Evolutionary conservation across 148 eudicot genomes (phyloP), one percentile per base, ranked within the genome.

Genomic region (Agrostemma githago): DNA sequence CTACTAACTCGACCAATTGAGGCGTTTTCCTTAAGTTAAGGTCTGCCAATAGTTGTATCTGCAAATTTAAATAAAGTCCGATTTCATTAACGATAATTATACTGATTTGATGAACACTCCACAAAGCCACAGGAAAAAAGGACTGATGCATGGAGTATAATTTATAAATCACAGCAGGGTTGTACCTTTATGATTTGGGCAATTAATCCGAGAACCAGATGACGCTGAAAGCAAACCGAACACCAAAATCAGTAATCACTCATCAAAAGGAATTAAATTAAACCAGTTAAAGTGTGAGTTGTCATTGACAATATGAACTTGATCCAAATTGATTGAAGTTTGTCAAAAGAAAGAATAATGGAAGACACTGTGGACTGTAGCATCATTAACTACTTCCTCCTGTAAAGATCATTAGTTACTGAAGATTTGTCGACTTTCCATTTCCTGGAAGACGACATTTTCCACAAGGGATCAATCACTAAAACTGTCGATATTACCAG

Each of bases 31-130:
- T 92, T 62, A 96, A 84, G 83, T 96, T 92, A 82, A 96, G 99
- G 79, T 96, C 99, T 12, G 99, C 96, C 83, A 96, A 75, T 65
- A 96, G 89, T 92, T 96, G 99, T 83, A 96, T 96, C 99, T 96
- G 70, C 43, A 76, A 37, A 72, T 9, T 51, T 51, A 9, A 48
- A 48, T 48, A 48, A 8, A 48, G 53, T 48, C 53, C 53, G 20
- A n/a, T n/a, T n/a, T n/a, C n/a, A 53, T 20, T 26, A 56, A 34
- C 51, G 19, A 17, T 5, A 73, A 4, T 44, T 39, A 62, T 74
- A 53, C 78, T 53, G 41, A 75, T 10, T 34, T 70, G 59, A 70
- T 48, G 15, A 48, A 15, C 53, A 48, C 54, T n/a, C 54, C 54
- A 48, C 2, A 48, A 1, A 15, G 15, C 54, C 54, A 48, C 54